Evolutionary conservation across 257 asterid species (phyloP).

Genomic region (Nicotiana otophora): DNA sequence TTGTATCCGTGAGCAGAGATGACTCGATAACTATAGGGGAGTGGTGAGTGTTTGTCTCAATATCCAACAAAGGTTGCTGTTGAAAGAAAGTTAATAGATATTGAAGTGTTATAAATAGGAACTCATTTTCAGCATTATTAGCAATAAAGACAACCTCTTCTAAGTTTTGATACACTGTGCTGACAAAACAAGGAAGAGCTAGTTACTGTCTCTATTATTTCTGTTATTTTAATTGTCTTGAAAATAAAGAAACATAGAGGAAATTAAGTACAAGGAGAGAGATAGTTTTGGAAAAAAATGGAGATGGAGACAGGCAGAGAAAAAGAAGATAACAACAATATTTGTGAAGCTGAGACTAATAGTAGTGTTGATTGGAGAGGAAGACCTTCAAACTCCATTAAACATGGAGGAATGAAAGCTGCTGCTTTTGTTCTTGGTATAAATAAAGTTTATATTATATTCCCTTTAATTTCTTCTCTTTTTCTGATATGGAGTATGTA

Average conservation of each 20-base stretch:
- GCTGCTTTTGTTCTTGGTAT: conserved; percentile 77
- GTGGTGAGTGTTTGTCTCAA: background rate
- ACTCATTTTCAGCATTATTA: conserved; percentile 6
- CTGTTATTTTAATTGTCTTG: too few species aligned
- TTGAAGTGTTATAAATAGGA: background rate
- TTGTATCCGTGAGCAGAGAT: background rate
- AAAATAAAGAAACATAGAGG: too few species aligned
- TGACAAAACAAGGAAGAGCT: too few species aligned
- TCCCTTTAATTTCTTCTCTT: background rate
- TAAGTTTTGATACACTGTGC: too few species aligned
- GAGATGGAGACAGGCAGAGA: conserved; percentile 37
- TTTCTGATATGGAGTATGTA: background rate
- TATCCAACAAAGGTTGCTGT: background rate
- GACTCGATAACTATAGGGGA: background rate
- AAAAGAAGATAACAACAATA: background rate
- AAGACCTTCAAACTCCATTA: conserved; percentile 56
- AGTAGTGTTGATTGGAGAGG: conserved; percentile 79
- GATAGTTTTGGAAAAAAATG: too few species aligned
- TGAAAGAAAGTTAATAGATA: too few species aligned
- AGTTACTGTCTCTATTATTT: too few species aligned
- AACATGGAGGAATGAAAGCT: conserved; percentile 87
- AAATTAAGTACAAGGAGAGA: too few species aligned
- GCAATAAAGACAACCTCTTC: too few species aligned
- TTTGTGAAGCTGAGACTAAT: conserved; percentile 9
- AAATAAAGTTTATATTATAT: too few species aligned